Base-by-base conservation (phyloP, 2,329 filamentous ascomycete genomes). In the Pseudocercospora crystallina region DNA sequence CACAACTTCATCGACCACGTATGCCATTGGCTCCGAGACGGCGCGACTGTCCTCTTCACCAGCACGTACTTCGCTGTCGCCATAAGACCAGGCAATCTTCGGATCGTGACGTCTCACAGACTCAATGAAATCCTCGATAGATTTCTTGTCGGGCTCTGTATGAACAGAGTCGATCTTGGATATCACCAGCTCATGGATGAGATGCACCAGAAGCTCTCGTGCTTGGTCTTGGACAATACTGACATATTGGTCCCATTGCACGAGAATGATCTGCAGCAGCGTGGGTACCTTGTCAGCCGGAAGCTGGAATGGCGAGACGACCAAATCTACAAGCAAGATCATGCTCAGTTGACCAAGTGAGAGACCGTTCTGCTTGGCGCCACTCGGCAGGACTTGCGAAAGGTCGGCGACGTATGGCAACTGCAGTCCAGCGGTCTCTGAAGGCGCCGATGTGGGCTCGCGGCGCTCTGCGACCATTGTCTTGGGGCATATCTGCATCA, bases 181-280 rank as follows among this genome's bases (percentile, higher is more conserved):
- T 26, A 96, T 90, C 33, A 99, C 90, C 5, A 97, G 78, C 69
- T 97, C 94, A 63, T 99, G 94, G 40, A 99, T 95, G 13, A 99
- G 80, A 73, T 99, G 94, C 2, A 99, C 91, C 12, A 99, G 81
- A 91, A 99, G 96, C 71, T 99, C 94, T 42, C 91, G 84, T 29
- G 95, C 91, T 69, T 99, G 92, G 60, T 97, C 94, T 69, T 97
- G 92, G 1, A 99, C 94, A 9, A 96, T 81, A 2, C 89, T 84
- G 1, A 89, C 96, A 64, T 99, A 96, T 65, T 97, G 92, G 68
- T 99, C 95, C 94, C 94, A 99, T 1, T 97, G 80, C 3, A 97
- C 90, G 10, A 92, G 85, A 5, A 96, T 86, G 8, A 96, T 89
- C 69, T 99, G 94, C 11, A 99, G 76, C 14, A 99, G 76, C 20